These are phyloP conservation scores for Akanthomyces dipterigenus DNA, from an alignment of 2,329 filamentous ascomycete genomes.

Conservation along the genomic window DNA sequence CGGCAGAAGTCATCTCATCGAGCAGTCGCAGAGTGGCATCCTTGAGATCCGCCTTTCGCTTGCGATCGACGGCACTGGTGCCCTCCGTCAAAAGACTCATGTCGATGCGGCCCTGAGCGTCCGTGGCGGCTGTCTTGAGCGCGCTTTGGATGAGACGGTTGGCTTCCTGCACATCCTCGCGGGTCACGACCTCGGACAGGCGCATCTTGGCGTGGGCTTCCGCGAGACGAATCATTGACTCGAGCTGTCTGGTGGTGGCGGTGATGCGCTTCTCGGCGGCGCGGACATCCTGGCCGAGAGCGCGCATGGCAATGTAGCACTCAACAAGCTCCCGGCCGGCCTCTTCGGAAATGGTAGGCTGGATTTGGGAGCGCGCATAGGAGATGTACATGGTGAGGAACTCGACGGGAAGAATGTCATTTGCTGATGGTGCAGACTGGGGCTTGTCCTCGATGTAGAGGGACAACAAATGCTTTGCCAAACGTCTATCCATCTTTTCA, in stretches of 20 bases:
- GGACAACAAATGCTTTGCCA: conserved; percentile 87
- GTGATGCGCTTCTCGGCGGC: conserved; percentile 93
- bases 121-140: conserved; percentile 95
- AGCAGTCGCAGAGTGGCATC: conserved; percentile 65
- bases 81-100: conserved; percentile 95
- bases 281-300: conserved; percentile 81
- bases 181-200: conserved; percentile 67
- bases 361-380: conserved; percentile 80
- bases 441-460: conserved; percentile 97
- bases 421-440: conserved; percentile 65
- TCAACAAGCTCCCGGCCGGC: conserved; percentile 80
- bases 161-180: conserved; percentile 79
- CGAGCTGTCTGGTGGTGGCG: conserved; percentile 90
- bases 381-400: conserved; percentile 97
- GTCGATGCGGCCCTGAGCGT: conserved; percentile 86
- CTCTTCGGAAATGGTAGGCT: conserved; percentile 71
- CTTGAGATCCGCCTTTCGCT: conserved; percentile 78
- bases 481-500: conserved; percentile 77
- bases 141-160: conserved; percentile 89
- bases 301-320: conserved; percentile 90
- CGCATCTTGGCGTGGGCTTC: conserved; percentile 99
- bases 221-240: conserved; percentile 94
- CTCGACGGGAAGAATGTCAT: conserved; percentile 85
- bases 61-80: conserved; percentile 80
- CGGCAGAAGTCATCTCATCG: conserved; percentile 69